phyloP scores from a whole-genome alignment of 768 basidiomycete genomes.

The Xerocomus potaroensis region DNA sequence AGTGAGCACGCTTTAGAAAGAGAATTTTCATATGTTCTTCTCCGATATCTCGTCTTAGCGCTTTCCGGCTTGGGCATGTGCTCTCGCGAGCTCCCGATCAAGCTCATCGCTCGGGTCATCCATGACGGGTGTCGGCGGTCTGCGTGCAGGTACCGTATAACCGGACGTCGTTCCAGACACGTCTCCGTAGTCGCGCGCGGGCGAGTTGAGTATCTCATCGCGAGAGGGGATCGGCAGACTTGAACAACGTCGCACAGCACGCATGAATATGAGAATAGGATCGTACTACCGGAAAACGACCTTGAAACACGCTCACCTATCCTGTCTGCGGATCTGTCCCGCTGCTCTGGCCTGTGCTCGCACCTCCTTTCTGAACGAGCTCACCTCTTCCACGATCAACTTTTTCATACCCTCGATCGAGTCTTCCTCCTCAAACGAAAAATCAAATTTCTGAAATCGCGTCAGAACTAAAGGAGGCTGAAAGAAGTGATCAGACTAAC shows the following conservation, averaged over 20 bases:
- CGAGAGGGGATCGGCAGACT: slow-evolving; percentile 78
- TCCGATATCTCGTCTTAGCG: slow-evolving; percentile 16
- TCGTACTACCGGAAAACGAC: neutral
- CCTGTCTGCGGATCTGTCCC: slow-evolving; percentile 71
- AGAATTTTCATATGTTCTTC: neutral
- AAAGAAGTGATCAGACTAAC: slow-evolving; percentile 35
- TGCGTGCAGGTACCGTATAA: slow-evolving; percentile 47
- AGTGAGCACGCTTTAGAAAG: too few species aligned
- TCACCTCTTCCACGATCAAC: slow-evolving; percentile 91
- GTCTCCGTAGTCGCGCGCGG: slow-evolving; percentile 56
- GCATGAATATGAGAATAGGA: neutral
- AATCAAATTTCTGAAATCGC: slow-evolving; percentile 77
- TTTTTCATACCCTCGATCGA: slow-evolving; percentile 96
- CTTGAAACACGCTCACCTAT: slow-evolving; percentile 51
- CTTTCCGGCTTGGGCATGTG: slow-evolving; percentile 53
- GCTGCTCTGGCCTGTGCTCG: slow-evolving; percentile 73
- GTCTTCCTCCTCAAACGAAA: slow-evolving; percentile 95
- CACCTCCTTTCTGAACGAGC: slow-evolving; percentile 84
- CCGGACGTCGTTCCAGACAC: slow-evolving; percentile 67
- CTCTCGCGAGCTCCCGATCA: slow-evolving; percentile 79
- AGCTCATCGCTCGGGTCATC: slow-evolving; percentile 85
- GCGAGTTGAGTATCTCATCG: slow-evolving; percentile 78
- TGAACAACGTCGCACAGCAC: neutral
- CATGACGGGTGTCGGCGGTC: slow-evolving; percentile 65
- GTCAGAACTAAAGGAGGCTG: neutral